Conservation (phyloP, 75 land plant genomes). For the Picea glauca region DNA sequence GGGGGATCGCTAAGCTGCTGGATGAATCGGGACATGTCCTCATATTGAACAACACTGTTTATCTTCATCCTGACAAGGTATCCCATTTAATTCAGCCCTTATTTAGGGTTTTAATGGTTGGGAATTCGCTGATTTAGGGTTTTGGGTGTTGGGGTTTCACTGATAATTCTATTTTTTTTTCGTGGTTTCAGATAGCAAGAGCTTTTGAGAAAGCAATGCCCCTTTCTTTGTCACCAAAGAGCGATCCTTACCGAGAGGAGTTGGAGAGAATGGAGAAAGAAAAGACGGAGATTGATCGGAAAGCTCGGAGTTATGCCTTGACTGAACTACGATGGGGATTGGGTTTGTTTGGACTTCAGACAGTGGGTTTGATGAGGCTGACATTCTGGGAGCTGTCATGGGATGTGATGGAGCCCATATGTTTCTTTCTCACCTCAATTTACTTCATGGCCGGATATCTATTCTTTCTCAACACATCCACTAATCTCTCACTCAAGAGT, state of each 20-base stretch:
- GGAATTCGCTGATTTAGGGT: neutral
- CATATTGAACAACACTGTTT: conserved; percentile 50
- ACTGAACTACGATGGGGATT: conserved; percentile 57
- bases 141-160: neutral
- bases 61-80: conserved; percentile 74
- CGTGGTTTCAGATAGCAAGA: conserved; percentile 21
- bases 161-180: neutral
- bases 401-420: conserved; percentile 90
- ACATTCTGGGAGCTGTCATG: conserved; percentile 83
- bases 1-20: conserved; percentile 29
- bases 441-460: conserved; percentile 62
- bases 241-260: conserved; percentile 40
- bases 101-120: neutral
- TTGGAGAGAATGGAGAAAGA: conserved; percentile 39
- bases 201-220: conserved; percentile 20
- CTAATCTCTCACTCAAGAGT: conserved; percentile 73
- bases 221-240: neutral
- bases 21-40: conserved; percentile 66
- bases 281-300: conserved; percentile 43
- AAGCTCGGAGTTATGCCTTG: conserved; percentile 43
- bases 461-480: conserved; percentile 72
- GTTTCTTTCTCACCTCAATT: conserved; percentile 61
- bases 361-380: conserved; percentile 48
- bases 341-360: conserved; percentile 39
- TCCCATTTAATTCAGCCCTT: neutral